Base-by-base conservation (phyloP, 306 rosid genomes). In the Myrica gale region DNA sequence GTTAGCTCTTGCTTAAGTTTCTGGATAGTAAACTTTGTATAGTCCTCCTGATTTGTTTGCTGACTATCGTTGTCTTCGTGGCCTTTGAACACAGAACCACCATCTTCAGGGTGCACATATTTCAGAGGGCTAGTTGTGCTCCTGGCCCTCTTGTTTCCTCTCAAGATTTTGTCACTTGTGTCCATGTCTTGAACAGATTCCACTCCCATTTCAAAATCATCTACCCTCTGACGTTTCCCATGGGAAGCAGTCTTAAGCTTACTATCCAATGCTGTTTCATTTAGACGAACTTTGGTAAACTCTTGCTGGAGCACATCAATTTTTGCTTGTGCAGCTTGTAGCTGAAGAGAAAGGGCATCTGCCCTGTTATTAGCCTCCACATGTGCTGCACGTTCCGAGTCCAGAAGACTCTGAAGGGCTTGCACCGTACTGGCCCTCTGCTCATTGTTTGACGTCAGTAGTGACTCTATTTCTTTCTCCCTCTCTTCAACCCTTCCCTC, bases 1-100 rank as follows among this genome's bases (percentile, higher is more conserved):
- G 99, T 96, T 51, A 96, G 92, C 74, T 96, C 99, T 78, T 90
- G 98, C 89, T 90, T 96, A 17, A 96, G 96, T 81, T 86, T 89
- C 82, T 77, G 89, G 9, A 92, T n/a, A 0, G 99, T 96, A 82
- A 96, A 90, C 84, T 82, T 96, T 12, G 78, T 96, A 71, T 90
- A 87, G 48, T 96, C 98, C 68, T 89, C 97, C 72, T 83, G 81
- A 44, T 81, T 88, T 11, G 85, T 77, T 70, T 83, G 92, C 84
- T 85, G 96, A 70, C 99, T 88, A n/a, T 77, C 80, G 71, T 78
- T 85, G n/a, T 92, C 96, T 41, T 89, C 97, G 5, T 84, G 85
- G n/a, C 92, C 97, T 76, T 72, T 84, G 74, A 85, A 95, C 80
- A 79, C 62, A 0, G 99, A 95, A 68, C 97, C 97, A 1, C 99